Evolutionary conservation across 2,329 filamentous ascomycete species (phyloP).

Genomic region (Hymenoscyphus salicellus): DNA sequence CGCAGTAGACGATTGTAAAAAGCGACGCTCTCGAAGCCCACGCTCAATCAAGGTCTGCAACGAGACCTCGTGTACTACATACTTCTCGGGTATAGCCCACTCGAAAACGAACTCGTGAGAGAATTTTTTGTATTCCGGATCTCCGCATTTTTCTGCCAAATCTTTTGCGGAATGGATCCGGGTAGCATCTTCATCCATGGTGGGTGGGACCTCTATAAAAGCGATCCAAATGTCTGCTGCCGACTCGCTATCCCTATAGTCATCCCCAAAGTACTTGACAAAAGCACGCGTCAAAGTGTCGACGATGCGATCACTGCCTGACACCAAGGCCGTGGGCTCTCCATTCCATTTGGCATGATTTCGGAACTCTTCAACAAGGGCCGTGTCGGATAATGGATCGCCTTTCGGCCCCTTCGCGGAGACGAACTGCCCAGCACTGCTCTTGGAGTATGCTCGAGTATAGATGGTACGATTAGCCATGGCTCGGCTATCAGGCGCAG

Average conservation of each 20-base stretch:
- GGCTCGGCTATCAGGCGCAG: no score
- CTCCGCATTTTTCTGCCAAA: slow-evolving; percentile 16
- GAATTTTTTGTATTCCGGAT: slow-evolving; percentile 13
- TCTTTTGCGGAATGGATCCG: slow-evolving; percentile 13
- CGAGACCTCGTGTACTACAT: slow-evolving; percentile 19
- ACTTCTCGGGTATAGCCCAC: slow-evolving; percentile 23
- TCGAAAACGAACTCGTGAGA: slow-evolving; percentile 18
- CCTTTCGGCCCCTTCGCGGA: not conserved
- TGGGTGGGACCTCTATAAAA: slow-evolving; percentile 17
- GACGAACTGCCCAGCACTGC: not conserved
- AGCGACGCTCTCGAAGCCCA: slow-evolving; percentile 14
- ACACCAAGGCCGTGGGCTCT: not conserved
- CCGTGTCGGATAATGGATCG: not conserved
- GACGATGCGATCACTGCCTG: not conserved
- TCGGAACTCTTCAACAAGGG: not conserved
- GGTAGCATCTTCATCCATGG: not conserved
- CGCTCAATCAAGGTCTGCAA: slow-evolving; percentile 20
- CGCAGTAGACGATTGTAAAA: slow-evolving; percentile 12
- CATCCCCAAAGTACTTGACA: slow-evolving; percentile 8
- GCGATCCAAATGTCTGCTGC: slow-evolving; percentile 14
- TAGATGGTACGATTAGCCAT: not conserved
- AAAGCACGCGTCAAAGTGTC: slow-evolving; percentile 20
- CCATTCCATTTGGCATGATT: not conserved
- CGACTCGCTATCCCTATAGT: slow-evolving; percentile 11
- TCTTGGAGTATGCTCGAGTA: not conserved